Base-by-base conservation (phyloP, 2,329 filamentous ascomycete genomes). In the Talaromyces sp. region DNA sequence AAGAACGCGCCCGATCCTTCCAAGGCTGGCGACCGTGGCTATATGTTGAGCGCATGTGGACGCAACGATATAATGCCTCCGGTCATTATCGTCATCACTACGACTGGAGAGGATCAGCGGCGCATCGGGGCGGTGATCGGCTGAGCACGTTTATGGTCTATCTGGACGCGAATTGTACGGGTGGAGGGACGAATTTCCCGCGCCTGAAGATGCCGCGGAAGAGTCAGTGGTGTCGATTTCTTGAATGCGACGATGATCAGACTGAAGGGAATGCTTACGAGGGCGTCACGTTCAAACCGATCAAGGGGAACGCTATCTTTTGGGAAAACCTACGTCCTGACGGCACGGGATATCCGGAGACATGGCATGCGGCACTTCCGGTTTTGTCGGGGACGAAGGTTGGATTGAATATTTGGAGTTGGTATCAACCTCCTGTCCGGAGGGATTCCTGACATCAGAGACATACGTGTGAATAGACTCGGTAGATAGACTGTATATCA, bases 401-500 rank as follows among this genome's bases (percentile, higher is more conserved):
- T 62, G 85, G 85, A 0, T 71, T 87, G 73, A 87, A 88, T 73
- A 85, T 88, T 65, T 88, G 85, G 85, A 86, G 82, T 72, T 87
- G 84, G 84, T 83, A 81, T 71, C 82, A 84, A 72, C 73, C 72
- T 58, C 71, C 72, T 31, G 58, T 58, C 2, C 61, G 61, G 33
- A 28, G 35, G 52, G 31, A 21, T 25, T n/a, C n/a, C n/a, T 5
- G 23, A 58, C 25, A 16, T 3, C 18, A 40, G 14, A 35, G 11
- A 33, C 55, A 28, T 44, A 31, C 25, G n/a, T 25, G 9, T 12
- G 35, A 35, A 21, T 42, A 46, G 14, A 23, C 2, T 35, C n/a
- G 48, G 21, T 23, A 54, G 31, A 7, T 54, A 14, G 31, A 50
- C 46, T 50, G 46, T 50, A 50, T 2, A 48, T 48, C 16, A 16